phyloP scores from a whole-genome alignment of 305 asterid genomes.

The Fraxinus sp. region DNA sequence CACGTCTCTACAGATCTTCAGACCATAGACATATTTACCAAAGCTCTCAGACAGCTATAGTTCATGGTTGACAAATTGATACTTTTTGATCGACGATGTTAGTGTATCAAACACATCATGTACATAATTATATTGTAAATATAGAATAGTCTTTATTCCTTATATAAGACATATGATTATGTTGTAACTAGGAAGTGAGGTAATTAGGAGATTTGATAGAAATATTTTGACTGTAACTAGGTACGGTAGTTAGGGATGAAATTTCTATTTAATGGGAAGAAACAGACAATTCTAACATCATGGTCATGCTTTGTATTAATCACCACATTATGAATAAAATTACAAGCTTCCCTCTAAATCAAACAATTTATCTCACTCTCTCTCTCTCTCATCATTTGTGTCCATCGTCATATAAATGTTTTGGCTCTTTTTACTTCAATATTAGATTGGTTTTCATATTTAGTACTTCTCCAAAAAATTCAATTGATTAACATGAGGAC shows the following conservation, averaged over 20 bases:
- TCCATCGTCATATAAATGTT: not conserved
- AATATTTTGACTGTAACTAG: not conserved
- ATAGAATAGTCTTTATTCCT: not conserved
- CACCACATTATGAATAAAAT: not conserved
- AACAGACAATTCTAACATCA: not conserved
- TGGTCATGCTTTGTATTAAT: not conserved
- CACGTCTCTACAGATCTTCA: not conserved
- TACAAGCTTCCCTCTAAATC: not conserved
- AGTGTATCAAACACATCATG: not conserved
- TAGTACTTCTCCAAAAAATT: conserved; percentile 4
- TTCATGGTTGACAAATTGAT: not conserved
- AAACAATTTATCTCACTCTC: not conserved
- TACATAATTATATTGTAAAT: not conserved
- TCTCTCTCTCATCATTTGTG: not conserved
- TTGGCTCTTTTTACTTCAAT: not conserved
- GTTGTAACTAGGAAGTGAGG: not conserved
- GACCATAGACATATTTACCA: not conserved
- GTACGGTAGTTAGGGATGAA: not conserved
- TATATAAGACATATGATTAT: not conserved
- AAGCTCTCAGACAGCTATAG: not conserved
- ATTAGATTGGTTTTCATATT: not conserved
- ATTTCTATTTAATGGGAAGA: no score
- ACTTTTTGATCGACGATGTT: not conserved
- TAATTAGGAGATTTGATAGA: not conserved
- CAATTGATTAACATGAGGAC: not conserved